Evolutionary conservation across 371 early-diverging fungal genomes (phyloP).

Genomic region (Mortierella sp.): DNA sequence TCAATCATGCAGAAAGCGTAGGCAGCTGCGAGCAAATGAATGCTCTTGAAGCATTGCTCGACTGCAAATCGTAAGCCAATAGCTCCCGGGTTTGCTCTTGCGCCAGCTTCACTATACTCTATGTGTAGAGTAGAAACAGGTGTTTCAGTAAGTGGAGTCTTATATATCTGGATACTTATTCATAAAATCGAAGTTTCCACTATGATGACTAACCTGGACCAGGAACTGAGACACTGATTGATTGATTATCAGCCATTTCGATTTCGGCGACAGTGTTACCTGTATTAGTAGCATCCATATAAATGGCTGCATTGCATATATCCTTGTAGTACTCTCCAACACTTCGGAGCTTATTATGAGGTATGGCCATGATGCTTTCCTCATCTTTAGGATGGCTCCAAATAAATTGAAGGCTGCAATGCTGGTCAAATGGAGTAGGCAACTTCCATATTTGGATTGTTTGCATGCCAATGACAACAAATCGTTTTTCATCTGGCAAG

Average conservation of each 20-base stretch:
- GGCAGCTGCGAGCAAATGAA: constrained; percentile 39
- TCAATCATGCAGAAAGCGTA: constrained; percentile 22
- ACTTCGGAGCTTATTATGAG: not conserved
- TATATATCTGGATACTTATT: too few relatives aligned
- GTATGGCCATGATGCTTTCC: not conserved
- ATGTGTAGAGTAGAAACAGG: too few relatives aligned
- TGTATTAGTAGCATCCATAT: too few relatives aligned
- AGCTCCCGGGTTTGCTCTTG: not conserved
- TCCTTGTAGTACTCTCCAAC: not conserved
- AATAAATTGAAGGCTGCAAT: constrained; percentile 31
- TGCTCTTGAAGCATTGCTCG: constrained; percentile 26
- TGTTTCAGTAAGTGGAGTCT: too few relatives aligned
- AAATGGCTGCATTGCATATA: too few relatives aligned
- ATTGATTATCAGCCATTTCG: too few relatives aligned
- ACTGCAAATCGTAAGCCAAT: constrained; percentile 17
- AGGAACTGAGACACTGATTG: too few relatives aligned
- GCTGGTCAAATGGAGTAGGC: constrained; percentile 15
- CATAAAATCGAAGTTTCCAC: too few relatives aligned
- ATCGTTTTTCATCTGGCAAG: constrained; percentile 28
- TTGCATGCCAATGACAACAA: constrained; percentile 37
- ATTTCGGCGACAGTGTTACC: too few relatives aligned
- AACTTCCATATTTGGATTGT: constrained; percentile 44
- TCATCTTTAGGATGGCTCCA: constrained; percentile 36
- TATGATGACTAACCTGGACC: too few relatives aligned
- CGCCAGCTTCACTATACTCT: not conserved